Evolutionary conservation across 179 eudicot genomes (phyloP).

Genomic region (Silene coronaria): DNA sequence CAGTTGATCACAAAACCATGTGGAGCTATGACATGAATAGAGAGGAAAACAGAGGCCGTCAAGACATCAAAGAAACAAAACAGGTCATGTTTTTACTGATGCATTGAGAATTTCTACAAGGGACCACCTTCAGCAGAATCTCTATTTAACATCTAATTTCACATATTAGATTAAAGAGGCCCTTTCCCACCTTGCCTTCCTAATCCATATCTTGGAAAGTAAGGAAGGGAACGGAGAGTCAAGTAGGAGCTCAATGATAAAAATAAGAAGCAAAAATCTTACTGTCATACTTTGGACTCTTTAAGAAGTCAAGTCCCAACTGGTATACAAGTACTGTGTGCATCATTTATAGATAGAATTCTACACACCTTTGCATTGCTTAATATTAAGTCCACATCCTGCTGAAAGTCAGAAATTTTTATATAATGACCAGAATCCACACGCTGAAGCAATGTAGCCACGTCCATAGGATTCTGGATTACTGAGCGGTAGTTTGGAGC

Average conservation of each 20-base stretch:
- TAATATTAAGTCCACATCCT: slow-evolving; percentile 87
- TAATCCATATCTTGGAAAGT: not conserved
- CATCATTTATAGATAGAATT: slow-evolving; percentile 5
- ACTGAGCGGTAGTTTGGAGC: slow-evolving; percentile 93
- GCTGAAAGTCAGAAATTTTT: slow-evolving; percentile 64
- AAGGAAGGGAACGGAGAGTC: not conserved
- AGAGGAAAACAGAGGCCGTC: not conserved
- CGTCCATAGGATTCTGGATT: slow-evolving; percentile 93
- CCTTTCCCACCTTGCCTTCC: not conserved
- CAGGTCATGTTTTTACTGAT: not conserved
- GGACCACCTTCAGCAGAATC: not conserved
- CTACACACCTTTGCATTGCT: slow-evolving; percentile 74
- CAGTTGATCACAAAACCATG: slow-evolving; percentile 3
- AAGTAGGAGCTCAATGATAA: not conserved
- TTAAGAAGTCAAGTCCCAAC: slow-evolving; percentile 6
- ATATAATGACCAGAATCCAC: slow-evolving; percentile 89
- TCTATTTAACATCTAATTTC: not conserved
- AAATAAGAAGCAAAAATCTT: not conserved
- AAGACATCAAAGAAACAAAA: not conserved
- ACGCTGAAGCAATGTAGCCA: slow-evolving; percentile 82
- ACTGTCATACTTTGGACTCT: not conserved
- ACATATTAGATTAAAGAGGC: not conserved
- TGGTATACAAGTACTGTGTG: not conserved
- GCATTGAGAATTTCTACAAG: not conserved
- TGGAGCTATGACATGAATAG: not conserved